Percentiles rank a stretch among this genome's conserved stretches.
These are phyloP conservation scores for Citrus inodora DNA, from an alignment of 345 rosid genomes.

Conservation along the genomic window DNA sequence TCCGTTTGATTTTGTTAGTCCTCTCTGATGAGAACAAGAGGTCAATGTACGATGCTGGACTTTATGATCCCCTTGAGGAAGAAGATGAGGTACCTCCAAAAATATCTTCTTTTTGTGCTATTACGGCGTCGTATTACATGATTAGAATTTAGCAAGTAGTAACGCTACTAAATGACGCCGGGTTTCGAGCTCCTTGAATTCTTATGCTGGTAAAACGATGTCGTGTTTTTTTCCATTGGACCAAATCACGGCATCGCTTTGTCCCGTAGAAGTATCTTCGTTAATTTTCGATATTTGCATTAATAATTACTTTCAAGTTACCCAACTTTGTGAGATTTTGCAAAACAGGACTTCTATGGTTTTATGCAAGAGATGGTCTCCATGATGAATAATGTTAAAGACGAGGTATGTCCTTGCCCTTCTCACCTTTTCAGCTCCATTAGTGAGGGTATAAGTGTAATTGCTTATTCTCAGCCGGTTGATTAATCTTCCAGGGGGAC, in stretches of 20 bases:
- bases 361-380: conserved; percentile 94
- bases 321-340: conserved; percentile 8
- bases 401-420: conserved; percentile 41
- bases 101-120: background rate
- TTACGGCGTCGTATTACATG: conserved; percentile 1
- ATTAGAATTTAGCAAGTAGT: background rate
- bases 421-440: background rate
- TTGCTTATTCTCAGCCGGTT: background rate
- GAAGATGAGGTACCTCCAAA: conserved; percentile 60
- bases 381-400: conserved; percentile 83
- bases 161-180: background rate
- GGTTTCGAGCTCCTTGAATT: no score
- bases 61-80: conserved; percentile 68
- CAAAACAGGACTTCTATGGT: conserved; percentile 64
- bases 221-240: background rate
- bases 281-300: background rate
- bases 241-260: background rate
- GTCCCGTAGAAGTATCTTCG: background rate
- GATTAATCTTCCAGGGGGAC: conserved; percentile 42
- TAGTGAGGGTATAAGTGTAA: background rate
- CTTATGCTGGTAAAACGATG: background rate
- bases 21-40: conserved; percentile 61
- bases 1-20: conserved; percentile 38
- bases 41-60: conserved; percentile 76
- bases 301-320: background rate